Conservation (phyloP, 495 filamentous ascomycete genomes). For the Aspergillus bertholletiae region DNA sequence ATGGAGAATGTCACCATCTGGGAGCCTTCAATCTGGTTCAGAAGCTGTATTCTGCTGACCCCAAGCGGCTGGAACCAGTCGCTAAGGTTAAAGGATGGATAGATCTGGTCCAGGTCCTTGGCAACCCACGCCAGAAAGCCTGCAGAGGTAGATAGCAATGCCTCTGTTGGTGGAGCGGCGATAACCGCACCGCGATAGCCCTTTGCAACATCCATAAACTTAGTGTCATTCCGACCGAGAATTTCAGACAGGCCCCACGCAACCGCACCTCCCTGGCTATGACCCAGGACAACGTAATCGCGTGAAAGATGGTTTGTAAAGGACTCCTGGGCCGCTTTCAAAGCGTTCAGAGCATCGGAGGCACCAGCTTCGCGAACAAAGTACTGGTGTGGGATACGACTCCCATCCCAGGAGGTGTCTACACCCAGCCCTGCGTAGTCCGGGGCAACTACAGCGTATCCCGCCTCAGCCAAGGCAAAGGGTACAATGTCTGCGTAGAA, state of each 20-base stretch:
- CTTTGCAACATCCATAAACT: constrained; percentile 22
- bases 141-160: constrained; percentile 17
- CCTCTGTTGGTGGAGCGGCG: constrained; percentile 32
- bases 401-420: constrained; percentile 27
- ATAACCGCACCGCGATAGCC: constrained; percentile 42
- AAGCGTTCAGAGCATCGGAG: constrained; percentile 40
- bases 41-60: constrained; percentile 25
- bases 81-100: constrained; percentile 19
- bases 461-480: constrained; percentile 42
- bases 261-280: constrained; percentile 47
- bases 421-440: constrained; percentile 56
- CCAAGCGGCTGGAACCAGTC: constrained; percentile 25
- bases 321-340: constrained; percentile 36
- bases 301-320: constrained; percentile 30
- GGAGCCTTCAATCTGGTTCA: constrained; percentile 29
- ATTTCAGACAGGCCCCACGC: constrained; percentile 43
- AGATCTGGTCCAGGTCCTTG: constrained; percentile 14
- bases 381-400: constrained; percentile 38
- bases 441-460: constrained; percentile 53
- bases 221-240: constrained; percentile 13
- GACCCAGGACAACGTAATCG: constrained; percentile 43
- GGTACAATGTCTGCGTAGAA: constrained; percentile 41
- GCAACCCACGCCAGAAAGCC: constrained; percentile 19
- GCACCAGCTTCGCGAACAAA: constrained; percentile 31
- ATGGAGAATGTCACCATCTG: constrained; percentile 20